Base-by-base conservation (phyloP, 371 early-diverging fungal genomes). In the Mucor mucedo region DNA sequence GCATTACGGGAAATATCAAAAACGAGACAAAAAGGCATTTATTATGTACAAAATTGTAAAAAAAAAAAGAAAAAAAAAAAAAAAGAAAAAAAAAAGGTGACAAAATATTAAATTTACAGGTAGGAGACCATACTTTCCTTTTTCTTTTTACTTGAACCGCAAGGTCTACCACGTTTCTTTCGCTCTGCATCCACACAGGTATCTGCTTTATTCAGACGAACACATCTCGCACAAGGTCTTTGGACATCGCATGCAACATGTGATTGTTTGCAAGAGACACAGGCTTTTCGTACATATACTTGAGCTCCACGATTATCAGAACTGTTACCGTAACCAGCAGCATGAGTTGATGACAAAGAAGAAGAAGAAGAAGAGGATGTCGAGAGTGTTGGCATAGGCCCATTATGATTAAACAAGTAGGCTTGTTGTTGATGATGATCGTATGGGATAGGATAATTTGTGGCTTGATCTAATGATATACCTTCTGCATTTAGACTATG, bases 181-280 rank as follows among this genome's bases (percentile, higher is more conserved):
- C 85, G 66, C 52, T 76, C 80, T 3, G 85, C 82, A 63, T 87
- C 85, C 2, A 81, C 74, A 61, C 85, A 87, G 0, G 76, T 70
- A 42, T 80, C 80, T 4, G 79, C 75, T 52, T 78, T 83, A 56
- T 78, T 78, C 10, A 82, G 52, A 28, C 84, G 76, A 11, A 82
- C 71, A 62, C 85, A 87, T 11, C 87, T 63, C 53, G 78, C 62
- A 57, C 87, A 87, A 1, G 87, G 87, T 4, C 87, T 72, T 30
- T 71, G 70, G 1, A 71, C 70, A 66, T 84, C 84, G 60, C 87
- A 87, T 4, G 85, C 84, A 9, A 85, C 82, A 55, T 87, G 87
- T 3, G 79, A 77, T 16, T 68, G 69, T 58, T 83, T 84, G 63
- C 87, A 87, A 9, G 71, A 63, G 1, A 81, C 79, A 62, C 87